Base-by-base conservation (phyloP, 305 asterid genomes). In the Euphrasia arctica region DNA sequence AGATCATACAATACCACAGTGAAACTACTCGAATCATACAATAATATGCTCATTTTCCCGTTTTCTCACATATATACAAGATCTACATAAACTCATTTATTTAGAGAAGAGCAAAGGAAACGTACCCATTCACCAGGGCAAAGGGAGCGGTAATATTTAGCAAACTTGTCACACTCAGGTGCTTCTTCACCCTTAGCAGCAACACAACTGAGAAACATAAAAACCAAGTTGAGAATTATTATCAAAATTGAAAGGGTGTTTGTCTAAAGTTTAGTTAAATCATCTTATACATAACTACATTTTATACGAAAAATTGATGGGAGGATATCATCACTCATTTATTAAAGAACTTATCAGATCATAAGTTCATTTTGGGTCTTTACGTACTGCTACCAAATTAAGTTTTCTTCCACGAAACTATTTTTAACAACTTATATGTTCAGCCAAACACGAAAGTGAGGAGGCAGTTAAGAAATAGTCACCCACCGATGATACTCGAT, bases 81-180 rank as follows among this genome's bases (percentile, higher is more conserved):
- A 39, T 39, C 2, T 39, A 39, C 45, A 7, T 2, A 7, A 34
- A 34, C 27, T 5, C 45, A 1, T 39, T 39, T 39, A 39, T 39
- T 9, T 39, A 2, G 11, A 39, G 11, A 36, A 7, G 10, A 36
- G 43, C 9, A 9, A 36, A 36, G 43, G 43, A 39, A 52, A 76
- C 88, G 71, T 60, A 86, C 95, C 95, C 95, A 86, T 86, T 86
- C 94, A 13, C 85, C 86, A 0, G 94, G 94, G 79, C 94, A 86
- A 63, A 86, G 94, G 54, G 94, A 76, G 58, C 90, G 83, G 62
- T 86, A 80, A 65, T 82, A 86, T 66, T 80, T 76, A 58, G 95
- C 84, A 8, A 86, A 86, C 71, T 69, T 84, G 29, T 63, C 76
- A 64, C 88, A 86, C 54, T 70, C 90, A 57, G 65, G 68, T 67